These are phyloP conservation scores for Hirschioporus abietinus DNA, from an alignment of 768 basidiomycete species.

Conservation along the genomic window DNA sequence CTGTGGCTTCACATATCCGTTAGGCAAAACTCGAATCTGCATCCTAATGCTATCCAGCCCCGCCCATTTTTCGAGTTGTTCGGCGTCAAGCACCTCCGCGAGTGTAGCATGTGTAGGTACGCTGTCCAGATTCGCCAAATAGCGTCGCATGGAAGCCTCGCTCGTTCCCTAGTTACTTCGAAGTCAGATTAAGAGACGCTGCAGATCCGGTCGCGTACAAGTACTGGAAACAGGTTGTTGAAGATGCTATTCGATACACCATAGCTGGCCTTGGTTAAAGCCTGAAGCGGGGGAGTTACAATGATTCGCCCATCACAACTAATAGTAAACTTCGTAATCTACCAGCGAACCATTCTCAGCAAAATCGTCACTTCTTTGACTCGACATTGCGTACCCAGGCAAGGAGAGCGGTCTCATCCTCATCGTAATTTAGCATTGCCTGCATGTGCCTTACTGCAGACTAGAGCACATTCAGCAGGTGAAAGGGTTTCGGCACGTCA, in stretches of 20 bases:
- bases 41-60: not conserved
- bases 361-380: not conserved
- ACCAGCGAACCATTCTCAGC: not conserved
- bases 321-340: not conserved
- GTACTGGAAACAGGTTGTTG: not conserved
- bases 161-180: not conserved
- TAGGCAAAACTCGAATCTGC: not conserved
- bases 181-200: not conserved
- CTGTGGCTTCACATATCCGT: not conserved
- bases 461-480: not conserved
- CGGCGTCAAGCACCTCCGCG: not conserved
- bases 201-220: not conserved
- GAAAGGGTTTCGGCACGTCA: not conserved
- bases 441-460: not conserved
- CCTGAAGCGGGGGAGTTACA: not conserved
- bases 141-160: not conserved
- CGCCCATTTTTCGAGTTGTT: not conserved
- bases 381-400: not conserved
- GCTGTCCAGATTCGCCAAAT: not conserved
- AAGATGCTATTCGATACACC: not conserved
- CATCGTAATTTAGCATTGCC: not conserved
- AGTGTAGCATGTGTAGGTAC: not conserved
- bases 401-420: not conserved
- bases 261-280: not conserved
- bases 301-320: not conserved